Percentiles rank a stretch among this genome's conserved stretches.
These are phyloP conservation scores for Melampsora abietis-canadensis DNA, from an alignment of 1,284 basidiomycete genomes.

Conservation along the genomic window DNA sequence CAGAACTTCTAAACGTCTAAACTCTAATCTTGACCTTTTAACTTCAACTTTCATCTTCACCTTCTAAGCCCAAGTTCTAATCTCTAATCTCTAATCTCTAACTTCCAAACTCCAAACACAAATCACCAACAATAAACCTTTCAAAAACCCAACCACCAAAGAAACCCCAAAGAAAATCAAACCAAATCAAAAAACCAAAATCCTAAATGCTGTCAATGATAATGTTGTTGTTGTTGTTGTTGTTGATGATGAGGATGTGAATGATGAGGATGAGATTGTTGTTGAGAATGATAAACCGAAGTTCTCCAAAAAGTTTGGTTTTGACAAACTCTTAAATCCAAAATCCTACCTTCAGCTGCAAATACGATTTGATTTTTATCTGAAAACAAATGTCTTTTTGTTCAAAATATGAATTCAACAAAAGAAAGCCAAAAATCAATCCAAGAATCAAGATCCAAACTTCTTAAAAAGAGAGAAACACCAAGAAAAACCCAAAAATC, in stretches of 20 bases:
- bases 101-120: too few relatives aligned
- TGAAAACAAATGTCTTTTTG: conserved; percentile 79
- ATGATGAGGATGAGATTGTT: background rate
- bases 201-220: background rate
- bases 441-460: conserved; percentile 24
- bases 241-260: conserved; percentile 2
- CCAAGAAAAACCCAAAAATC: too few relatives aligned
- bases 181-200: background rate
- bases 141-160: too few relatives aligned
- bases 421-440: conserved; percentile 4
- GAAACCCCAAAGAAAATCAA: too few relatives aligned
- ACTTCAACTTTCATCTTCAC: too few relatives aligned
- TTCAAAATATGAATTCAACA: too few relatives aligned
- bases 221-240: conserved; percentile 7
- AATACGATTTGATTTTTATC: conserved; percentile 63
- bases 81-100: too few relatives aligned
- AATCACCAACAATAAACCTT: too few relatives aligned
- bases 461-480: too few relatives aligned
- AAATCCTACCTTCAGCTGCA: conserved; percentile 36
- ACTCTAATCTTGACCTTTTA: too few relatives aligned
- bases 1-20: too few relatives aligned
- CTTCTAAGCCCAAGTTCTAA: too few relatives aligned
- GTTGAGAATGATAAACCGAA: conserved; percentile 34
- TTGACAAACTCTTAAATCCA: conserved; percentile 16
- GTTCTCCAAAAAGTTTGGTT: conserved; percentile 10